Evolutionary conservation across 179 eudicot species (phyloP), one percentile per base, ranked within the genome.

Genomic region (Nepenthes alata): DNA sequence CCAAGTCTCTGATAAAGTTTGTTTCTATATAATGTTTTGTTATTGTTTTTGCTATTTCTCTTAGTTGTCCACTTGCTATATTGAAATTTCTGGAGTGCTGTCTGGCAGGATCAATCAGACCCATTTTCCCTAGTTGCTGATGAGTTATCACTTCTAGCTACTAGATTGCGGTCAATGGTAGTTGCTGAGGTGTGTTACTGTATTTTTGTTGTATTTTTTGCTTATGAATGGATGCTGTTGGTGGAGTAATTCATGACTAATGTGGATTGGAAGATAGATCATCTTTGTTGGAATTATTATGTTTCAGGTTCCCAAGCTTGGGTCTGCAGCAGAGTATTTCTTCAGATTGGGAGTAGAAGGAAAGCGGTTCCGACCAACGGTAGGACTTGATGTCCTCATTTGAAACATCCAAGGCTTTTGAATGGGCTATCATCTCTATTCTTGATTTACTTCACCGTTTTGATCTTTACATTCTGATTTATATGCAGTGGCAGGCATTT

Each of bases 341-440:
- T 93, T 93, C 79, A 93, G 85, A 73, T 58, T 83, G 73, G 98
- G 98, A 56, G 90, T 86, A 35, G 96, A 93, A 78, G 98, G 98
- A 69, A 93, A 93, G 74, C 83, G 88, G 53, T 93, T 93, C 47
- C 86, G 98, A 35, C 98, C 98, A 37, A 93, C 95, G 48, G 98
- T 93, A 78, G 71, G 83, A 60, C 50, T 65, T 50, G 8, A 16
- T 35, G 53, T 39, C 6, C 47, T 37, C 36, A 11, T 64, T 55
- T 45, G 25, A 25, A 25, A 25, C 25, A 10, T 45, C 50, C 11
- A 11, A 50, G 53, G 15, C 12, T 50, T 50, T 4, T 11, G 11
- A 50, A 11, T 50, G 53, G 11, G 25, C 25, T 25, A 25, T 25
- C 25, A 25, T 25, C 25, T 25, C 25, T 25, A 0, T 25, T 25